Percentiles rank a stretch among this genome's conserved stretches.
Evolutionary conservation across 169 alveolate species (phyloP).

Genomic region (Amoebophrya sp.): DNA sequence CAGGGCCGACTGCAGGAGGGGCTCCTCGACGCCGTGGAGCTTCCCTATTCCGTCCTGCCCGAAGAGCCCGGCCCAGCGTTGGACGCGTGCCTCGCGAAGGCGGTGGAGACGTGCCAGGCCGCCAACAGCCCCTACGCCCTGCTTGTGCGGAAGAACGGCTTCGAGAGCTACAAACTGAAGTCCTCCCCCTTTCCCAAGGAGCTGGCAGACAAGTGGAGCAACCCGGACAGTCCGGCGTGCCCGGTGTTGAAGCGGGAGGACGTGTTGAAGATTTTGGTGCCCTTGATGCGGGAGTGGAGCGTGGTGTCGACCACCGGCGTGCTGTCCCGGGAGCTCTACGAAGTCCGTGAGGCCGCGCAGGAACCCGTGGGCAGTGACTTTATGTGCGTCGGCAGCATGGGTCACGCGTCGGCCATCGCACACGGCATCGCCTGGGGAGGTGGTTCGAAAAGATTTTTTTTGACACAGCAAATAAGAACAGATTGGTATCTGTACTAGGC

Average conservation of each 20-base stretch:
- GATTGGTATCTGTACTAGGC: no score
- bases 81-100: background rate
- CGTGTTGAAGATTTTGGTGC: background rate
- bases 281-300: background rate
- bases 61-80: background rate
- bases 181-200: background rate
- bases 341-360: constrained; percentile 47
- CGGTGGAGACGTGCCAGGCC: background rate
- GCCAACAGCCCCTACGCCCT: background rate
- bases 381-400: constrained; percentile 66
- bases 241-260: no score
- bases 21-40: background rate
- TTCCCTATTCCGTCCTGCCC: background rate
- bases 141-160: background rate
- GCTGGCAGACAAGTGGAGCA: background rate
- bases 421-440: constrained; percentile 49
- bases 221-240: no score
- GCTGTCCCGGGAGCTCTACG: constrained; percentile 59
- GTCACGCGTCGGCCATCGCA: constrained; percentile 64
- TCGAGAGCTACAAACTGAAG: background rate
- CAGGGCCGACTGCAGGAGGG: background rate
- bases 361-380: constrained; percentile 57
- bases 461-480: no score
- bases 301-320: constrained; percentile 58
- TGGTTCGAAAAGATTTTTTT: no score